Evolutionary conservation across 768 basidiomycete species (phyloP).

Genomic region (Mycena olivaceomarginata): DNA sequence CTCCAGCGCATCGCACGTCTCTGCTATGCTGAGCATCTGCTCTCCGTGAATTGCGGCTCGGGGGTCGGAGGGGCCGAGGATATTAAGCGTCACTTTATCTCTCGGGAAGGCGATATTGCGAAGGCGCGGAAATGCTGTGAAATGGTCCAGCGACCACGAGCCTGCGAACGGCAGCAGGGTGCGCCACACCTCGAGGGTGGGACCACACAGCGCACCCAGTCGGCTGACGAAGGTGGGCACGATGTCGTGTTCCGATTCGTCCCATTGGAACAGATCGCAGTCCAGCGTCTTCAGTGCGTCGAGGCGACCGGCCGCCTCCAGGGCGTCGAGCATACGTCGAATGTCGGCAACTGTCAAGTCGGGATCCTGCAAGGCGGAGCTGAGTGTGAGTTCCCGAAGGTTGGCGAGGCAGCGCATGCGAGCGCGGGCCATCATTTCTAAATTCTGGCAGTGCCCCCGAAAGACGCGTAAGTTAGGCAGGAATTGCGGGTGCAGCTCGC

Average conservation of each 20-base stretch:
- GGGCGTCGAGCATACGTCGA: constrained; percentile 9
- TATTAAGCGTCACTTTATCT: not conserved
- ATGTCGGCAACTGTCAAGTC: not conserved
- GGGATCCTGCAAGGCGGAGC: not conserved
- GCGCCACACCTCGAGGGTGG: constrained; percentile 31
- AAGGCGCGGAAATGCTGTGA: constrained; percentile 19
- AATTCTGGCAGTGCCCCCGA: constrained; percentile 22
- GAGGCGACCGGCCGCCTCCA: constrained; percentile 10
- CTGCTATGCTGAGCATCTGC: not conserved
- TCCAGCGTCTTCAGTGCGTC: constrained; percentile 12
- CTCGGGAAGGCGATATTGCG: constrained; percentile 20
- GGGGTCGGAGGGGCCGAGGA: not conserved
- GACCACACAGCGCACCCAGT: constrained; percentile 15
- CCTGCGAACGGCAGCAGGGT: constrained; percentile 20
- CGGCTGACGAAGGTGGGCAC: constrained; percentile 11
- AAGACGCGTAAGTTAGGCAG: constrained; percentile 34
- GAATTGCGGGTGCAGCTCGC: constrained; percentile 22
- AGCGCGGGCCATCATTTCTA: constrained; percentile 32
- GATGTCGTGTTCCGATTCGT: not conserved
- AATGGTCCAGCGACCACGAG: not conserved
- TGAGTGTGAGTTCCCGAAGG: constrained; percentile 5
- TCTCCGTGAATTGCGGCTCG: not conserved
- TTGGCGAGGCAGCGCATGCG: constrained; percentile 30
- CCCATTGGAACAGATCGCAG: constrained; percentile 32
- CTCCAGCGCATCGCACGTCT: constrained; percentile 12